These are phyloP conservation scores for Gracilaria caudata DNA, from an alignment of 23 red algal species.

Conservation along the genomic window DNA sequence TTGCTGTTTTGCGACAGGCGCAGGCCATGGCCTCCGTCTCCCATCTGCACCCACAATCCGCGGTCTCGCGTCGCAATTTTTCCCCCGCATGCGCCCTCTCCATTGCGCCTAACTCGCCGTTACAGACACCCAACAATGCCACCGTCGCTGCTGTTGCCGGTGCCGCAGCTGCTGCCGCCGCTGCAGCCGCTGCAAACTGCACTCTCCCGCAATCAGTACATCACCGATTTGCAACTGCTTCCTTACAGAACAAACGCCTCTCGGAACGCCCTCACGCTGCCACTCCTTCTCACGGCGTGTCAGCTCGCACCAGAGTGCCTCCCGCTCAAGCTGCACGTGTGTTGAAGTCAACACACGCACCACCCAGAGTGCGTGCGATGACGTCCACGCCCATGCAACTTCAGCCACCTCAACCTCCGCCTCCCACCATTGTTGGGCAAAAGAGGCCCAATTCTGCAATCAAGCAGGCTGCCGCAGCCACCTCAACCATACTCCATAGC, in stretches of 20 bases:
- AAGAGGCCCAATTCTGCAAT: constrained; percentile 28
- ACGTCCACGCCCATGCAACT: constrained; percentile 13
- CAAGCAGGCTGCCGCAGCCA: not conserved
- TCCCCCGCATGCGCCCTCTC: not conserved
- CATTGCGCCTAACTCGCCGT: not conserved
- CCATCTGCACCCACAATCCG: not conserved
- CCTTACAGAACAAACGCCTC: not conserved
- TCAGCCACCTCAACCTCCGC: constrained; percentile 18
- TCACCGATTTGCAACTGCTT: not conserved
- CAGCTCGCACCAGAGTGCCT: not conserved
- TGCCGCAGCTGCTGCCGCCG: constrained; percentile 14
- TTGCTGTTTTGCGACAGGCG: constrained; percentile 31
- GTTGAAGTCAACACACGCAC: constrained; percentile 8
- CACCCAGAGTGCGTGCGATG: not conserved
- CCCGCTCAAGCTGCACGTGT: constrained; percentile 24
- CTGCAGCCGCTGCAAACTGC: constrained; percentile 9
- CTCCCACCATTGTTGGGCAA: not conserved
- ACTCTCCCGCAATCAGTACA: not conserved
- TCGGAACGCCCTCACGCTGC: not conserved
- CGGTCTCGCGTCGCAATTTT: not conserved
- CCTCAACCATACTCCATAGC: not conserved
- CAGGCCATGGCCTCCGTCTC: constrained; percentile 2
- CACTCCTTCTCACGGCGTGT: not conserved
- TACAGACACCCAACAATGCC: constrained; percentile 14
- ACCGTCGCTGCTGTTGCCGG: constrained; percentile 35